These are phyloP conservation scores for Barnettozyma salicaria DNA, from an alignment of 805 yeast species.

Conservation along the genomic window DNA sequence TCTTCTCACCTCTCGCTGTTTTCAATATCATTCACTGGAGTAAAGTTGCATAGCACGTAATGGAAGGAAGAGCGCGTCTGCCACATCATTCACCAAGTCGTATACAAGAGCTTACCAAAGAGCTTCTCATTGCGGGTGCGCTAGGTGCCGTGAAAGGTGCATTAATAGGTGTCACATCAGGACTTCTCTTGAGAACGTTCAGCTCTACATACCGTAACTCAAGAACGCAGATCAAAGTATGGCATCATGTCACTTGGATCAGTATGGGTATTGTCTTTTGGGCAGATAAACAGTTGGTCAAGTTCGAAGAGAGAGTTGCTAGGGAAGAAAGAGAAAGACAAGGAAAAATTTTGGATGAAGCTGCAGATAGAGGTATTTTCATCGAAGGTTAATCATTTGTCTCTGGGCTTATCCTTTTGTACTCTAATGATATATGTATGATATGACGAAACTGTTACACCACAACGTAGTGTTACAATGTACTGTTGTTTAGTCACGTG, in stretches of 20 bases:
- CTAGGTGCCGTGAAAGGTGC: constrained; percentile 40
- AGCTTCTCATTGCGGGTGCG: constrained; percentile 33
- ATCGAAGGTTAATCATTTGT: constrained; percentile 32
- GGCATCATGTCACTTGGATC: constrained; percentile 37
- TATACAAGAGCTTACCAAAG: constrained; percentile 31
- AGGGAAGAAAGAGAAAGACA: constrained; percentile 32
- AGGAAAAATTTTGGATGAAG: constrained; percentile 33
- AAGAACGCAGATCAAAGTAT: constrained; percentile 35
- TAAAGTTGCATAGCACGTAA: no score
- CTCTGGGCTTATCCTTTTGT: neutral
- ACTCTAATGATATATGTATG: no score
- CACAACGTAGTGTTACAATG: no score
- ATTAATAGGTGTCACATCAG: constrained; percentile 31
- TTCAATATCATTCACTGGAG: no score
- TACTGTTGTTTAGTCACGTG: no score
- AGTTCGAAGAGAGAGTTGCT: constrained; percentile 31
- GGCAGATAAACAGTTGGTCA: constrained; percentile 36
- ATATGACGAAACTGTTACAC: no score
- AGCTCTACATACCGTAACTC: constrained; percentile 33
- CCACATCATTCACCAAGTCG: constrained; percentile 34
- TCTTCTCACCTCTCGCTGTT: no score
- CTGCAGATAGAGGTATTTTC: constrained; percentile 40
- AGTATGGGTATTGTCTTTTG: constrained; percentile 36
- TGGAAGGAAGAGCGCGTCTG: constrained; percentile 27
- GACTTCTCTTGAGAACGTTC: constrained; percentile 28